Percentiles rank a stretch among this genome's conserved stretches.
Evolutionary conservation across 2,329 filamentous ascomycete species (phyloP).

Genomic region (Verticillium tricorpus): DNA sequence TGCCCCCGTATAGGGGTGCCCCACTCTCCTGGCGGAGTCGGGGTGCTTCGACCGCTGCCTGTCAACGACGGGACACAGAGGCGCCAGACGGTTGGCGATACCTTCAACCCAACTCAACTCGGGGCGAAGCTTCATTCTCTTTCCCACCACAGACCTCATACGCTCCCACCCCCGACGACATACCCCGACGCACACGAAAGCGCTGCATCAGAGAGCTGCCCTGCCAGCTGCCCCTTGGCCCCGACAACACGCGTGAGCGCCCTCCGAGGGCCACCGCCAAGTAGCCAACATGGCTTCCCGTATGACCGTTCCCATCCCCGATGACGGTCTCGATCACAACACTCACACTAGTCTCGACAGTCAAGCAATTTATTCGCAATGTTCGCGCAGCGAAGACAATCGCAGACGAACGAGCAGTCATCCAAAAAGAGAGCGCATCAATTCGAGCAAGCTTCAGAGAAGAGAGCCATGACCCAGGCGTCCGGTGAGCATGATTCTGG

Average conservation of each 20-base stretch:
- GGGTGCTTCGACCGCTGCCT: neutral
- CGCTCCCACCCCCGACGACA: neutral
- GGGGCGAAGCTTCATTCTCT: neutral
- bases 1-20: neutral
- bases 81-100: neutral
- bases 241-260: conserved; percentile 7
- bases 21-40: neutral
- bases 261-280: conserved; percentile 10
- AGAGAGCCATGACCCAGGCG: conserved; percentile 86
- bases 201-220: neutral
- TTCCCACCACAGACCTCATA: neutral
- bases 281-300: conserved; percentile 33
- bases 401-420: conserved; percentile 95
- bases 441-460: conserved; percentile 97
- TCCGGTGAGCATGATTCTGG: conserved; percentile 59
- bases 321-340: neutral
- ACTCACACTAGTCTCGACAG: conserved; percentile 40
- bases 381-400: conserved; percentile 98
- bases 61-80: conserved; percentile 1
- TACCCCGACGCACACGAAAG: neutral
- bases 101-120: neutral
- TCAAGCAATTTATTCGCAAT: conserved; percentile 99
- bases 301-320: conserved; percentile 15
- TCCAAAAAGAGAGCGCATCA: conserved; percentile 97
- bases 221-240: neutral